phyloP scores from a whole-genome alignment of 768 basidiomycete species.

The Tephrocybe sp. region DNA sequence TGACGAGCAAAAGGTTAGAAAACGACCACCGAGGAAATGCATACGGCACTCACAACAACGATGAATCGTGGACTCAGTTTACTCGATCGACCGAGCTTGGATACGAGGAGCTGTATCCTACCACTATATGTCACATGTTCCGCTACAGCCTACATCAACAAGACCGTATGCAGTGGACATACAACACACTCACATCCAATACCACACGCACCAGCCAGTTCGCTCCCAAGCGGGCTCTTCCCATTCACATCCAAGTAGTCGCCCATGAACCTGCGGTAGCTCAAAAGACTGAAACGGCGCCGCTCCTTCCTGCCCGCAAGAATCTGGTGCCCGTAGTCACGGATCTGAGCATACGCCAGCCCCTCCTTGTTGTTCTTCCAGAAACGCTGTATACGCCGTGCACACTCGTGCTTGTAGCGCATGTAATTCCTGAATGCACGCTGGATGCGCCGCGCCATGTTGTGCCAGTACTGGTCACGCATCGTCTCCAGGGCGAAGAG shows the following conservation, averaged over 20 bases:
- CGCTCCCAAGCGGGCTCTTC: constrained; percentile 72
- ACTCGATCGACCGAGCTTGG: constrained; percentile 84
- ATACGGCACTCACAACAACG: constrained; percentile 66
- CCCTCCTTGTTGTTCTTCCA: constrained; percentile 99
- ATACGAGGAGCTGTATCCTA: constrained; percentile 77
- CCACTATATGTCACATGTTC: constrained; percentile 87
- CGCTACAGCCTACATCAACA: constrained; percentile 32
- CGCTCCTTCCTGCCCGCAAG: constrained; percentile 92
- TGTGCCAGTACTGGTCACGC: constrained; percentile 99
- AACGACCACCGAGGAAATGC: background rate
- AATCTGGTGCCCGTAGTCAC: constrained; percentile 95
- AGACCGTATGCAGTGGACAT: background rate
- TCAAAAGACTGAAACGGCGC: constrained; percentile 87
- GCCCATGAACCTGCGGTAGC: constrained; percentile 92
- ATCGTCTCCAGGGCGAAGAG: constrained; percentile 98
- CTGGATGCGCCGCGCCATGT: constrained; percentile 97
- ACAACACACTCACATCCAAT: constrained; percentile 58
- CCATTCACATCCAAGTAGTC: constrained; percentile 94
- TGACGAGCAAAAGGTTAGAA: constrained; percentile 26
- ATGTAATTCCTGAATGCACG: constrained; percentile 95
- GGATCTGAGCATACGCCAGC: constrained; percentile 82
- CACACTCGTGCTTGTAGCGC: constrained; percentile 94
- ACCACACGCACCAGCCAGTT: constrained; percentile 69
- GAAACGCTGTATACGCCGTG: constrained; percentile 92
- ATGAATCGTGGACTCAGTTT: constrained; percentile 91